Evolutionary conservation across 2,329 filamentous ascomycete genomes (phyloP), one percentile per base, ranked within the genome.

Genomic region (Meredithiella fracta): DNA sequence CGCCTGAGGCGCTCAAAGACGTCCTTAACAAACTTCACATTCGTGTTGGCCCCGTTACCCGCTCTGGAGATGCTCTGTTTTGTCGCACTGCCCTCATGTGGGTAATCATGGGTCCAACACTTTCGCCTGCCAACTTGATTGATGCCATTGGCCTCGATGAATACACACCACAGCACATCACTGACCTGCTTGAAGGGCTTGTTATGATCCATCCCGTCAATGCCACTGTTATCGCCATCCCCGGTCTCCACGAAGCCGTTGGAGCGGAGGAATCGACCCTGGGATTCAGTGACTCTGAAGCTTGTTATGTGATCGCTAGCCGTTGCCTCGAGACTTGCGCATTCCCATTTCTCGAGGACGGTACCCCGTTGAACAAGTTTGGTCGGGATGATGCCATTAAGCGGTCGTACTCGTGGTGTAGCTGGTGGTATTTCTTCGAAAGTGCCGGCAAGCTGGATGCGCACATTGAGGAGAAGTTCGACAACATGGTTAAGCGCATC

Each of bases 401-500:
- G 34, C 52, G 56, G 20, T 44, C 44, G 14, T 58, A 58, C 34
- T 51, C 56, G 9, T 58, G 56, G 56, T 20, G 49, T 15, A 53
- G 25, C 47, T 58, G 56, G 56, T 53, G 56, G 51, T 54, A 54
- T 51, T 58, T 40, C 52, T 58, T 58, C 47, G 56, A 58, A 38
- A 51, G 56, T 37, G 44, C 44, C 15, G 56, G 56, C 6, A 58
- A 58, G 40, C 52, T 58, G 6, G 56, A 58, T 47, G 53, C 50
- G 23, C 56, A 58, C 11, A 58, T 58, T 37, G 56, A 58, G 31
- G 56, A 58, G 51, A 58, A 55, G 17, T 58, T 58, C 20, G 56
- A 58, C 20, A 52, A 58, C 52, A 58, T 58, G 56, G 56, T 58
- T 15, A 58, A 58, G 52, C 56, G 56, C 47, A 58, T 42, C 5